phyloP scores from a whole-genome alignment of 306 rosid species.

The Trifolium dubium region DNA sequence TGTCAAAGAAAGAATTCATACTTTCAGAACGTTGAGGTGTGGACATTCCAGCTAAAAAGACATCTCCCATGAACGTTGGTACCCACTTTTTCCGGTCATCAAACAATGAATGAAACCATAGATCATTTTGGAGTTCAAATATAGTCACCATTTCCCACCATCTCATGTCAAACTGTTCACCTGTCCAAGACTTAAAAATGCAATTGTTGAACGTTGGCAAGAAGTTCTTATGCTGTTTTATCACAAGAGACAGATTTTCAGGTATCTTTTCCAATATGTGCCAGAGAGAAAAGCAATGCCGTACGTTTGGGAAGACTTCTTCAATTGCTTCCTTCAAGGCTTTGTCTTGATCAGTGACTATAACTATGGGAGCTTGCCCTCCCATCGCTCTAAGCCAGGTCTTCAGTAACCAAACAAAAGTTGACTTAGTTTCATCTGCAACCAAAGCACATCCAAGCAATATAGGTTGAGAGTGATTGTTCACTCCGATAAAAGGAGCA shows the following conservation, averaged over 20 bases:
- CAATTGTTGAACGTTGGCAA: slow-evolving; percentile 74
- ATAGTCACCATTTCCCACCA: slow-evolving; percentile 89
- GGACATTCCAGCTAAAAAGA: slow-evolving; percentile 86
- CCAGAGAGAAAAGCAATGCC: slow-evolving; percentile 86
- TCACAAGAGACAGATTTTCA: slow-evolving; percentile 70
- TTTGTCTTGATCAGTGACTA: slow-evolving; percentile 82
- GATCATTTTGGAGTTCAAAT: slow-evolving; percentile 80
- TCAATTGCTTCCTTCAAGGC: slow-evolving; percentile 72
- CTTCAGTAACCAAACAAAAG: slow-evolving; percentile 88
- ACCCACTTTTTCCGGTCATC: slow-evolving; percentile 90
- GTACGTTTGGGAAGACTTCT: slow-evolving; percentile 78
- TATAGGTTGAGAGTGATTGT: slow-evolving; percentile 88
- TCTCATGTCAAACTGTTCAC: slow-evolving; percentile 86
- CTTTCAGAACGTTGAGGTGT: slow-evolving; percentile 82
- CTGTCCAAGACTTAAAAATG: slow-evolving; percentile 83
- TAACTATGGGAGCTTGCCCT: slow-evolving; percentile 76
- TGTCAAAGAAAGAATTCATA: slow-evolving; percentile 88
- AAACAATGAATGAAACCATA: slow-evolving; percentile 71
- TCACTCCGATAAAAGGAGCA: slow-evolving; percentile 91
- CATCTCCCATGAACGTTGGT: slow-evolving; percentile 73
- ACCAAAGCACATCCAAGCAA: slow-evolving; percentile 90
- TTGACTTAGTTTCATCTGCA: slow-evolving; percentile 76
- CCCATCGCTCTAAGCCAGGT: slow-evolving; percentile 96
- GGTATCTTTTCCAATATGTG: slow-evolving; percentile 78
- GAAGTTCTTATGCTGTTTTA: slow-evolving; percentile 69